Evolutionary conservation across 257 asterid genomes (phyloP).

Genomic region (Solanum arcanum): DNA sequence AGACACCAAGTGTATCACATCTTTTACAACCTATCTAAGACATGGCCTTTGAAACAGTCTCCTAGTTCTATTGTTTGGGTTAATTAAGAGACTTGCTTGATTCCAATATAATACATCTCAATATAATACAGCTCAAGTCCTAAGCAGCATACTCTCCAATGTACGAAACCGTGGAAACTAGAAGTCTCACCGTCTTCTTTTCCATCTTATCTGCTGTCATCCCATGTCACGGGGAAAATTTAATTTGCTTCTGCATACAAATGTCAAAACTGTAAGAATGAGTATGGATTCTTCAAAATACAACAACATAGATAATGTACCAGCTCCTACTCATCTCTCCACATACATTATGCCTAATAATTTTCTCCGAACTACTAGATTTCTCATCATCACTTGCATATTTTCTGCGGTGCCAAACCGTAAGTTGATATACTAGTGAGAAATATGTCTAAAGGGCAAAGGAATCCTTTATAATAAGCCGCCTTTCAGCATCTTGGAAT

Average conservation of each 20-base stretch:
- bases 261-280: not conserved
- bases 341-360: constrained; percentile 4
- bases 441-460: not conserved
- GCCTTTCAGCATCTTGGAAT: not conserved
- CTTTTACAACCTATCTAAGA: constrained; percentile 2
- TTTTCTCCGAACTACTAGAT: not conserved
- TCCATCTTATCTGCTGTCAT: not conserved
- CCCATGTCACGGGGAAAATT: not conserved
- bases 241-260: not conserved
- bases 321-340: constrained; percentile 13
- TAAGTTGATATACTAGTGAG: not conserved
- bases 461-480: not conserved
- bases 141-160: constrained; percentile 6
- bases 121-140: not conserved
- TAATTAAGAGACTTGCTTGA: not conserved
- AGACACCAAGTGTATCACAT: not conserved
- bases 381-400: not conserved
- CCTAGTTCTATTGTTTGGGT: constrained; percentile 9
- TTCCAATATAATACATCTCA: too few species aligned
- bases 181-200: not conserved
- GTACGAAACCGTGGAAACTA: constrained; percentile 13
- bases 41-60: constrained; percentile 15
- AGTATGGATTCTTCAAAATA: not conserved
- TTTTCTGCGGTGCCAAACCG: not conserved
- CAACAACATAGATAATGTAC: not conserved